Conservation (phyloP, 2,329 filamentous ascomycete genomes). For the Neopestalotiopsis clavispora region DNA sequence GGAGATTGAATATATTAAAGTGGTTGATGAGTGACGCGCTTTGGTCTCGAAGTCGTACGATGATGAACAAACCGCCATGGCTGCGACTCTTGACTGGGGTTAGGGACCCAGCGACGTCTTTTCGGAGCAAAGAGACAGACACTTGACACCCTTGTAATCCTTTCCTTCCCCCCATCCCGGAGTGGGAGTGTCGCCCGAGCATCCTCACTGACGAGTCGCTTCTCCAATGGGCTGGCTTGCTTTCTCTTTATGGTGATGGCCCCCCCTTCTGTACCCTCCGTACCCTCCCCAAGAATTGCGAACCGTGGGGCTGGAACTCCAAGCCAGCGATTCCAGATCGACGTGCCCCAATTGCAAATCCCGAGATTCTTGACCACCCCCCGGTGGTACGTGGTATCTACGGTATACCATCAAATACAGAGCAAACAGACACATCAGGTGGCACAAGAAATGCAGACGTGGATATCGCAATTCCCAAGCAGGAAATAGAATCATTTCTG, state of each 20-base stretch:
- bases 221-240: too few relatives aligned
- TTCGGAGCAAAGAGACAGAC: background rate
- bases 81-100: background rate
- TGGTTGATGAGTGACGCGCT: background rate
- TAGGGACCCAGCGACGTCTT: background rate
- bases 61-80: background rate
- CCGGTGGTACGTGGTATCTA: background rate
- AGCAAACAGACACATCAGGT: background rate
- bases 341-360: slow-evolving; percentile 1
- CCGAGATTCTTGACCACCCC: background rate
- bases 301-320: slow-evolving; percentile 8
- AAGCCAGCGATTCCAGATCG: background rate
- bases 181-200: background rate
- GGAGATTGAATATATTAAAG: background rate
- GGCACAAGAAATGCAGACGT: too few relatives aligned
- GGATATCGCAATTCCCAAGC: too few relatives aligned
- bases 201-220: background rate
- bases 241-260: background rate
- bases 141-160: background rate
- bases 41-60: slow-evolving; percentile 9
- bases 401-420: too few relatives aligned
- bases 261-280: background rate
- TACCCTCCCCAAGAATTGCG: background rate
- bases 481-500: too few relatives aligned
- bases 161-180: background rate